Conservation (phyloP, 108 stramenopile species). For the Aureococcus anophagefferens region DNA sequence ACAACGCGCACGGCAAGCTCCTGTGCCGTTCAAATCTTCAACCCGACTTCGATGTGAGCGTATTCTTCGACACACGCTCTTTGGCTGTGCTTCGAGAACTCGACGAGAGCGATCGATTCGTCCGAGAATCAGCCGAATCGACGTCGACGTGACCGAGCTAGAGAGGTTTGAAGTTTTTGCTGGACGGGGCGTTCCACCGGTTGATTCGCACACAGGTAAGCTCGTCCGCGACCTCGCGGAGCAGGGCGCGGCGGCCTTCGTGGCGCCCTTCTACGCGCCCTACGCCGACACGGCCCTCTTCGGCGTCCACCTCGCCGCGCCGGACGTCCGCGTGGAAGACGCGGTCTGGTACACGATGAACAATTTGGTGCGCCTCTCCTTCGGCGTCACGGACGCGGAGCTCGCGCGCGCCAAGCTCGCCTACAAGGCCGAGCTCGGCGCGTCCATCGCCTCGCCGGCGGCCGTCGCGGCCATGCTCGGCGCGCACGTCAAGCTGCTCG, state of each 20-base stretch:
- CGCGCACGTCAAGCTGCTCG: constrained; percentile 89
- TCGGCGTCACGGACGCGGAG: constrained; percentile 57
- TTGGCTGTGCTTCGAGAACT: no score
- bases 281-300: constrained; percentile 99
- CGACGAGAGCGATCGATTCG: no score
- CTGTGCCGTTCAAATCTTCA: no score
- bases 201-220: no score
- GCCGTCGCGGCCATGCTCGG: constrained; percentile 96
- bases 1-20: background rate
- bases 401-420: constrained; percentile 88
- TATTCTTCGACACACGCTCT: no score
- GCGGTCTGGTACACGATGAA: constrained; percentile 68
- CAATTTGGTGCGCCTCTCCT: constrained; percentile 73
- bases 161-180: no score
- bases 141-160: no score
- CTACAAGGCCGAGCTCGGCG: constrained; percentile 90
- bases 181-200: no score
- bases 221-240: constrained; percentile 46
- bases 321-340: constrained; percentile 83
- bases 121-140: no score
- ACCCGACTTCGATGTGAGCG: no score
- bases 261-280: constrained; percentile 91
- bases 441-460: constrained; percentile 86
- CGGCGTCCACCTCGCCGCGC: constrained; percentile 81
- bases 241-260: constrained; percentile 72